A percentile compares a stretch with the other conserved stretches of the same genome.
These are phyloP conservation scores for Saccharomyces hybrid DNA, from an alignment of 1,139 yeast species.

Conservation along the genomic window DNA sequence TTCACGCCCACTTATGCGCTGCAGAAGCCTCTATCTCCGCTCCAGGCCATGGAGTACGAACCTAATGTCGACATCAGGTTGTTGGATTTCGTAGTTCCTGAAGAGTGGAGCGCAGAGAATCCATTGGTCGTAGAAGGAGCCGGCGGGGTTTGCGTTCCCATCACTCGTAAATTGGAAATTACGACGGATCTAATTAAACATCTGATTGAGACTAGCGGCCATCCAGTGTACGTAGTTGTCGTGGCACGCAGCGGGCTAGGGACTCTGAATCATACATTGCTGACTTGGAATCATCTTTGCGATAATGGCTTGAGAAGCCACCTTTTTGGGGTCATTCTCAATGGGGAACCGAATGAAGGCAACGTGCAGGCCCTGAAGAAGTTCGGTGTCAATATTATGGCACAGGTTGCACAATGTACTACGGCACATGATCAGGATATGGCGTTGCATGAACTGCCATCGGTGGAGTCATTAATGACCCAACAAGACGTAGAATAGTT, in stretches of 20 bases:
- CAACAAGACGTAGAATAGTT: neutral
- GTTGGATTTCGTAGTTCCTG: constrained; percentile 19
- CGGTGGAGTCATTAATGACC: neutral
- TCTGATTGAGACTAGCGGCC: constrained; percentile 9
- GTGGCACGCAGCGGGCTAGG: constrained; percentile 33
- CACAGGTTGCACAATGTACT: constrained; percentile 10
- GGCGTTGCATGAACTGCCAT: constrained; percentile 8
- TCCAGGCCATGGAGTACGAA: constrained; percentile 28
- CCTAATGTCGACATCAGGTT: constrained; percentile 10
- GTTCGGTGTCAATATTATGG: constrained; percentile 16
- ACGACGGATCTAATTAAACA: constrained; percentile 27
- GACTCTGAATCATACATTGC: constrained; percentile 31
- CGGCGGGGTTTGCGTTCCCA: constrained; percentile 32
- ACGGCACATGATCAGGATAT: constrained; percentile 1
- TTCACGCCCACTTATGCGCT: constrained; percentile 21
- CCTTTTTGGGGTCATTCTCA: constrained; percentile 27
- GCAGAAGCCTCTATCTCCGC: constrained; percentile 30
- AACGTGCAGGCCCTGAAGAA: constrained; percentile 20
- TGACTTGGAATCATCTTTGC: constrained; percentile 27
- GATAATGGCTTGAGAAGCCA: constrained; percentile 13
- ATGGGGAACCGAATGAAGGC: constrained; percentile 25
- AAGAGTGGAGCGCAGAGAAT: constrained; percentile 2
- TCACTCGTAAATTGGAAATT: constrained; percentile 21
- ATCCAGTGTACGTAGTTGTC: constrained; percentile 23
- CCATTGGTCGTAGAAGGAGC: constrained; percentile 33